Evolutionary conservation across 2,329 filamentous ascomycete genomes (phyloP).

Genomic region (Mollisiaceae sp.): DNA sequence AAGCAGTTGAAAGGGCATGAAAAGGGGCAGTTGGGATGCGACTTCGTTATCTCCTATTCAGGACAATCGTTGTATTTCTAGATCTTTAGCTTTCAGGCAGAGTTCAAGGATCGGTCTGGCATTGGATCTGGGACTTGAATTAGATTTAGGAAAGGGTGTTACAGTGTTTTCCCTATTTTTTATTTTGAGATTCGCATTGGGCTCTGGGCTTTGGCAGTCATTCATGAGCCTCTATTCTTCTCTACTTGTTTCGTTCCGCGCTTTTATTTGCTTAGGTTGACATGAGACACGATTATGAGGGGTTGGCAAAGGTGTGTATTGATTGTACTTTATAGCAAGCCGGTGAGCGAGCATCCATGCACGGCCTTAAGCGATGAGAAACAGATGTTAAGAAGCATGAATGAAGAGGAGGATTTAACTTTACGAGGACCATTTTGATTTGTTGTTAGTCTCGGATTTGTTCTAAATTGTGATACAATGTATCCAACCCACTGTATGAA

Average conservation of each 20-base stretch:
- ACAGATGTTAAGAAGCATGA: too few species aligned
- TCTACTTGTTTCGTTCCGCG: background rate
- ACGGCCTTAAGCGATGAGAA: background rate
- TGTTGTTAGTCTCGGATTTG: too few species aligned
- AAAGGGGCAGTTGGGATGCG: conserved; percentile 67
- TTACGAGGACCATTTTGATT: too few species aligned
- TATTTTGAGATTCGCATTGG: background rate
- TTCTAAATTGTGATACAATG: too few species aligned
- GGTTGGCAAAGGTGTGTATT: background rate
- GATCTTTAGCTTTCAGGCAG: background rate
- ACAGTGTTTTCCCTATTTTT: background rate
- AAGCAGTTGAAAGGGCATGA: conserved; percentile 68
- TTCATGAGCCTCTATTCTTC: background rate
- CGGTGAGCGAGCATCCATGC: background rate
- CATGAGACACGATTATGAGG: conserved; percentile 2
- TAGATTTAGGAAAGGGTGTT: background rate
- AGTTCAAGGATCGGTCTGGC: background rate
- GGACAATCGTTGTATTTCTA: conserved; percentile 60
- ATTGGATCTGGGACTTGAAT: background rate
- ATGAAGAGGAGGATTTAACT: too few species aligned
- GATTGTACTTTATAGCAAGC: background rate
- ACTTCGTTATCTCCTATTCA: conserved; percentile 73
- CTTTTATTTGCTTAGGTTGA: background rate
- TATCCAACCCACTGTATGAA: too few species aligned
- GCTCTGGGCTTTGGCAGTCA: background rate